Evolutionary conservation across 441 rosid species (phyloP).

Genomic region (Jatropha podagrica): DNA sequence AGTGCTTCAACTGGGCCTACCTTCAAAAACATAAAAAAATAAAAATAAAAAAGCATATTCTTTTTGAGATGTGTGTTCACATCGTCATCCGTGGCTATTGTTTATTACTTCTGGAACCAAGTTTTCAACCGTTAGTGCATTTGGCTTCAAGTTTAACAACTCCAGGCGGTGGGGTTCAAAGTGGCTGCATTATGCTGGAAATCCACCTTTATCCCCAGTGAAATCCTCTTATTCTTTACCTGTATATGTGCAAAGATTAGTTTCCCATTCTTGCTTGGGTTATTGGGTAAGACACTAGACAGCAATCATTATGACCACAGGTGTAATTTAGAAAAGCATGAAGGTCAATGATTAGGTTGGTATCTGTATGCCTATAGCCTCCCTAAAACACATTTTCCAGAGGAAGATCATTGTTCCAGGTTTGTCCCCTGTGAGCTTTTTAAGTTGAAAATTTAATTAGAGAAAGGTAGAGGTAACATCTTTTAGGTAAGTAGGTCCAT

Average conservation of each 20-base stretch:
- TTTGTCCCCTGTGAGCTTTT: neutral
- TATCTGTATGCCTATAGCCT: neutral
- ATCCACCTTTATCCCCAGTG: neutral
- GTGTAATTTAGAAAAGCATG: neutral
- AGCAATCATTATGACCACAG: neutral
- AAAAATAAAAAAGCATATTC: conserved; percentile 7
- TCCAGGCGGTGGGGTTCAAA: neutral
- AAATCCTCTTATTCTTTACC: neutral
- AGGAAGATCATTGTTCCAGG: neutral
- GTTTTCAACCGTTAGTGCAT: neutral
- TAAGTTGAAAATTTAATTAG: neutral
- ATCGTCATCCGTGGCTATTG: neutral
- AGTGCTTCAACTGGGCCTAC: conserved; percentile 1
- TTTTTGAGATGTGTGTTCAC: conserved; percentile 16
- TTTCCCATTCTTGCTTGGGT: neutral
- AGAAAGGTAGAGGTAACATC: neutral
- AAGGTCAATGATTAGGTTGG: neutral
- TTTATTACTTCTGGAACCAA: neutral
- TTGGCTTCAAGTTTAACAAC: neutral
- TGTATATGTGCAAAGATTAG: neutral
- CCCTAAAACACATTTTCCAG: neutral
- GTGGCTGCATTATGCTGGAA: neutral
- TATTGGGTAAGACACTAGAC: neutral
- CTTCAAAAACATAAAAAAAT: neutral
- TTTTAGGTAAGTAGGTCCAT: conserved; percentile 14